These are phyloP conservation scores for Guyanaporus albipodus DNA, from an alignment of 768 basidiomycete species.

Conservation along the genomic window DNA sequence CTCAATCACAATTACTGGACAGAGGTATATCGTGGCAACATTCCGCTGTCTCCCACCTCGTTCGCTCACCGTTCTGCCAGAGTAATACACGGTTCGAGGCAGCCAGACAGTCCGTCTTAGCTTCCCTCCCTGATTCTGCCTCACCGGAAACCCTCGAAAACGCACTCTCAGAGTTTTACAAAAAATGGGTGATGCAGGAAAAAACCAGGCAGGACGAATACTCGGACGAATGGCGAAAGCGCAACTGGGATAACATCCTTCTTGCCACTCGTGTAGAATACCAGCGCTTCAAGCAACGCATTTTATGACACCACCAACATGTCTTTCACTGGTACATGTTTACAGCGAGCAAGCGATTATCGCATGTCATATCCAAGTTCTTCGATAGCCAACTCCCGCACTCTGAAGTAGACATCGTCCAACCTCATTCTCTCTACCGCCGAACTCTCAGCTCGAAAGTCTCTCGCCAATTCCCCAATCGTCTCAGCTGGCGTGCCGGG, in stretches of 20 bases:
- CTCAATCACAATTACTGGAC: conserved; percentile 80
- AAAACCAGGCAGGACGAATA: conserved; percentile 52
- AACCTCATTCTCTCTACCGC: conserved; percentile 51
- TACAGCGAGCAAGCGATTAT: conserved; percentile 5
- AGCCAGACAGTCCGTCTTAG: conserved; percentile 56
- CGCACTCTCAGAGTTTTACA: conserved; percentile 72
- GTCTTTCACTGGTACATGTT: too few species aligned
- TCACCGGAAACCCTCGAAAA: conserved; percentile 55
- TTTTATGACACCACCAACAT: conserved; percentile 14
- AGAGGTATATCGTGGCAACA: conserved; percentile 49
- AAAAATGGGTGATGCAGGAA: conserved; percentile 72
- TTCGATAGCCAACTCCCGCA: conserved; percentile 58
- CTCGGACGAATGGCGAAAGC: conserved; percentile 61
- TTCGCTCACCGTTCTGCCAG: conserved; percentile 35
- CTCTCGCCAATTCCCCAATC: conserved; percentile 52
- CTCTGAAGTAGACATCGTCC: conserved; percentile 57
- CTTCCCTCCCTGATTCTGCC: conserved; percentile 49
- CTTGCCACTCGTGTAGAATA: conserved; percentile 57
- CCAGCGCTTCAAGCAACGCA: conserved; percentile 37
- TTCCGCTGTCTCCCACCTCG: background rate
- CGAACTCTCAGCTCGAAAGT: conserved; percentile 62
- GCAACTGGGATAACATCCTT: conserved; percentile 52
- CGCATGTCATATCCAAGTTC: conserved; percentile 39
- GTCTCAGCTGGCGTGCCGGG: conserved; percentile 68
- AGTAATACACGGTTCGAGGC: conserved; percentile 78